Evolutionary conservation across 2,329 filamentous ascomycete genomes (phyloP).

Genomic region (Orbilia brochopaga): DNA sequence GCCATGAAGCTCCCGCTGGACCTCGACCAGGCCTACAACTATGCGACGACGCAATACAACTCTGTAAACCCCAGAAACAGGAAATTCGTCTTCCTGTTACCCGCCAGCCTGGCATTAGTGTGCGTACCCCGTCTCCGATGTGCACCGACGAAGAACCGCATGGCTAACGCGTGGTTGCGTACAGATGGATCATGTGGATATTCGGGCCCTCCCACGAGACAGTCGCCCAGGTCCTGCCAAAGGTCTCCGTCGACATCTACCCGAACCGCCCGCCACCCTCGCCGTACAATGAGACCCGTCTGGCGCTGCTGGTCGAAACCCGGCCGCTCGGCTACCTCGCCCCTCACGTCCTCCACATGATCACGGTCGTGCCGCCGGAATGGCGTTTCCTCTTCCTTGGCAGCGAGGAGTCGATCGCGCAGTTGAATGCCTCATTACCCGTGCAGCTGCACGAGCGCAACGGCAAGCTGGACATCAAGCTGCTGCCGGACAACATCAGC

Average conservation of each 20-base stretch:
- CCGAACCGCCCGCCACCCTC: conserved; percentile 55
- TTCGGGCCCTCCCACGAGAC: conserved; percentile 43
- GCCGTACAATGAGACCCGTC: conserved; percentile 62
- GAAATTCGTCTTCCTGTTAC: conserved; percentile 43
- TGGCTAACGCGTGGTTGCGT: no score
- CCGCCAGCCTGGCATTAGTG: conserved; percentile 33
- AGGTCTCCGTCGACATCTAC: conserved; percentile 45
- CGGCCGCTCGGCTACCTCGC: conserved; percentile 63
- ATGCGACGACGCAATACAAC: conserved; percentile 39
- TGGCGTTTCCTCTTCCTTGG: conserved; percentile 62
- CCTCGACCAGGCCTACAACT: conserved; percentile 24
- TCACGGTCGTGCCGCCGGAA: conserved; percentile 65
- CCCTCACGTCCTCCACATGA: conserved; percentile 66
- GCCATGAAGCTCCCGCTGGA: conserved; percentile 42
- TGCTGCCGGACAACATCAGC: conserved; percentile 64
- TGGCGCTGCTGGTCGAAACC: conserved; percentile 66
- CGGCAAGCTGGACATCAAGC: conserved; percentile 60
- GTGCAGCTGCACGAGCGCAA: conserved; percentile 51
- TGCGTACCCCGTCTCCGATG: conserved; percentile 15
- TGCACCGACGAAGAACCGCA: no score
- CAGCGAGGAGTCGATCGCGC: conserved; percentile 26
- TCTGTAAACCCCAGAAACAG: conserved; percentile 44
- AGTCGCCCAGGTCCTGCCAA: conserved; percentile 30
- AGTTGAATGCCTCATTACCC: conserved; percentile 47
- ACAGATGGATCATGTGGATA: conserved; percentile 44